Evolutionary conservation across 305 asterid genomes (phyloP).

Genomic region (Fraxinus sp.): DNA sequence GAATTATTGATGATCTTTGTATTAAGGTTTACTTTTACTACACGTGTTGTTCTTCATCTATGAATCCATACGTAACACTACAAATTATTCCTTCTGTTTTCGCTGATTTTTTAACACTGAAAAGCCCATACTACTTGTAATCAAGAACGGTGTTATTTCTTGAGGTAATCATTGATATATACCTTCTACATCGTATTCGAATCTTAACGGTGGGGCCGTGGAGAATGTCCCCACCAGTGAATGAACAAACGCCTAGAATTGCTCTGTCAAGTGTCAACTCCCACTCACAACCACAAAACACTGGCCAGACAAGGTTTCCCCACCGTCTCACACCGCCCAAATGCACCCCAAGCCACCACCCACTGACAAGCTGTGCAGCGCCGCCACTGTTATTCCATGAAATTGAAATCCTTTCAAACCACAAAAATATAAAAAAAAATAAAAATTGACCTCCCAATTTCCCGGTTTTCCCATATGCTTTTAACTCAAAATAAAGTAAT

Average conservation of each 20-base stretch:
- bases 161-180: not conserved
- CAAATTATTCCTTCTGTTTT: not conserved
- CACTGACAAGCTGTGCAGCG: slow-evolving; percentile 24
- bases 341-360: slow-evolving; percentile 29
- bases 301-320: not conserved
- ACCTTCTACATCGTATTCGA: not conserved
- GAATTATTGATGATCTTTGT: not conserved
- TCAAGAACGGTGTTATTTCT: not conserved
- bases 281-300: slow-evolving; percentile 6
- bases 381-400: slow-evolving; percentile 29
- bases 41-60: not conserved
- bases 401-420: slow-evolving; percentile 3
- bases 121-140: not conserved
- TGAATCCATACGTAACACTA: not conserved
- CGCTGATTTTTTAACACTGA: not conserved
- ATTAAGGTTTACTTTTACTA: not conserved
- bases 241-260: slow-evolving; percentile 18
- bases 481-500: slow-evolving; percentile 11
- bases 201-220: not conserved
- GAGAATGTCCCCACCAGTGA: slow-evolving; percentile 17
- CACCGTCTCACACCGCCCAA: slow-evolving; percentile 2
- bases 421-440: slow-evolving; percentile 16
- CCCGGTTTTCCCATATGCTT: slow-evolving; percentile 36
- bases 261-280: slow-evolving; percentile 22
- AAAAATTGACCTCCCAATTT: slow-evolving; percentile 41